A percentile compares a stretch with the other conserved stretches of the same genome.
Conservation (phyloP, 73 alveolate species). For the Breviolum minutum region DNA sequence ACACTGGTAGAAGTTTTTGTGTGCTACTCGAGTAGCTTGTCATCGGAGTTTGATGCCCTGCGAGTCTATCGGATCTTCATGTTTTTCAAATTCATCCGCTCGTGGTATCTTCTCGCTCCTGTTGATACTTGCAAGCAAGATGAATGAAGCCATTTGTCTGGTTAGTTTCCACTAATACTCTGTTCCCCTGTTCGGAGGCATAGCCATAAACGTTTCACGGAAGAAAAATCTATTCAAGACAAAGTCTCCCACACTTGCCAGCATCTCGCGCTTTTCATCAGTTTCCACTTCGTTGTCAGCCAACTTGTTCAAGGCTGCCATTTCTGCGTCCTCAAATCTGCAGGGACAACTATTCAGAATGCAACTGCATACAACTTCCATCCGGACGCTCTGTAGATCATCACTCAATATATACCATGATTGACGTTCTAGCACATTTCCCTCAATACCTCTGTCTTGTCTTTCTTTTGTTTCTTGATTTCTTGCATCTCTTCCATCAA, state of each 20-base stretch:
- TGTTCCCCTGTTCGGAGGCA: no score
- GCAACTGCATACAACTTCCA: background rate
- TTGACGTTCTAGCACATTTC: no score
- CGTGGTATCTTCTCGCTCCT: no score
- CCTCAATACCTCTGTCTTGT: background rate
- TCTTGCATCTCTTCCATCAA: background rate
- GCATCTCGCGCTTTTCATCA: constrained; percentile 71
- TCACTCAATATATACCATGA: no score
- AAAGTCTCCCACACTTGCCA: constrained; percentile 59
- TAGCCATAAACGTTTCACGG: background rate
- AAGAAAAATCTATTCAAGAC: background rate
- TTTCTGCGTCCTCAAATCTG: constrained; percentile 63
- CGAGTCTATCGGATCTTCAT: no score
- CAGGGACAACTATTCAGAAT: background rate
- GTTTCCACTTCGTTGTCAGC: constrained; percentile 64
- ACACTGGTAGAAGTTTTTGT: no score
- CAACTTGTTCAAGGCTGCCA: constrained; percentile 78
- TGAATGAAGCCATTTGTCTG: no score
- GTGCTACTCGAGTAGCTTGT: no score
- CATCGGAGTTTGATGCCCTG: no score
- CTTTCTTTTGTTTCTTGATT: background rate
- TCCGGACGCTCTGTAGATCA: background rate
- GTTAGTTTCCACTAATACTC: no score
- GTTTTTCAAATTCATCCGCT: no score
- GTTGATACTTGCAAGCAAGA: no score